These are phyloP conservation scores for Nepenthes alata DNA, from an alignment of 179 eudicot species.

Conservation along the genomic window DNA sequence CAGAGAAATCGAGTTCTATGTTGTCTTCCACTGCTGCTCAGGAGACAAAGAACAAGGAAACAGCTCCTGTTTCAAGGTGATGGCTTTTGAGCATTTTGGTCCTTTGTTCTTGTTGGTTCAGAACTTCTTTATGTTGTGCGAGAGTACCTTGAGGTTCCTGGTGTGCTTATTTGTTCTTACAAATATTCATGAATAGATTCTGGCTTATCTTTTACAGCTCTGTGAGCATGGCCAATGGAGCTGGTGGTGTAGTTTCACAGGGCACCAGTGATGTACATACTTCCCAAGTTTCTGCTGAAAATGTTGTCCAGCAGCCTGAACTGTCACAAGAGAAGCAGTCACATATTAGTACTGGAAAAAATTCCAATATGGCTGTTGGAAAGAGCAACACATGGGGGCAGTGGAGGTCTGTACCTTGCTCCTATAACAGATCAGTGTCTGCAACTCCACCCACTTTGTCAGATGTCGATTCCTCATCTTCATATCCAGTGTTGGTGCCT, in stretches of 20 bases:
- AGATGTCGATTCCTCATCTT: conserved; percentile 17
- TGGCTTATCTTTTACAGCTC: conserved; percentile 35
- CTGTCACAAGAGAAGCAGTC: conserved; percentile 8
- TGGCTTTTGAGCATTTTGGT: not conserved
- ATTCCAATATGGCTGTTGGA: conserved; percentile 15
- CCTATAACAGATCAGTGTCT: conserved; percentile 16
- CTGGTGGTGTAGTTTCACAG: conserved; percentile 28
- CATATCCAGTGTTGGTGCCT: conserved; percentile 31
- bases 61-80: conserved; percentile 37
- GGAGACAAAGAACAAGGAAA: conserved; percentile 27
- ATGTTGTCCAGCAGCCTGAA: conserved; percentile 17
- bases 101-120: not conserved
- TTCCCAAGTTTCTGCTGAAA: conserved; percentile 19
- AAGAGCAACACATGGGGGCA: conserved; percentile 12
- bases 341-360: conserved; percentile 20
- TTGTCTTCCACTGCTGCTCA: conserved; percentile 22
- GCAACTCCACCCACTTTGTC: conserved; percentile 20
- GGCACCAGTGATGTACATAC: conserved; percentile 18
- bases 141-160: not conserved
- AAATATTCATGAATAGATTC: conserved; percentile 13
- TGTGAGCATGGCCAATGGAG: conserved; percentile 32
- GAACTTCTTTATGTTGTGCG: conserved; percentile 1
- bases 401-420: conserved; percentile 8
- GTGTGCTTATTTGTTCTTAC: conserved; percentile 4
- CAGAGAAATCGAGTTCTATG: conserved; percentile 21